Evolutionary conservation across 768 basidiomycete species (phyloP).

Genomic region (Suillus ampliporus): DNA sequence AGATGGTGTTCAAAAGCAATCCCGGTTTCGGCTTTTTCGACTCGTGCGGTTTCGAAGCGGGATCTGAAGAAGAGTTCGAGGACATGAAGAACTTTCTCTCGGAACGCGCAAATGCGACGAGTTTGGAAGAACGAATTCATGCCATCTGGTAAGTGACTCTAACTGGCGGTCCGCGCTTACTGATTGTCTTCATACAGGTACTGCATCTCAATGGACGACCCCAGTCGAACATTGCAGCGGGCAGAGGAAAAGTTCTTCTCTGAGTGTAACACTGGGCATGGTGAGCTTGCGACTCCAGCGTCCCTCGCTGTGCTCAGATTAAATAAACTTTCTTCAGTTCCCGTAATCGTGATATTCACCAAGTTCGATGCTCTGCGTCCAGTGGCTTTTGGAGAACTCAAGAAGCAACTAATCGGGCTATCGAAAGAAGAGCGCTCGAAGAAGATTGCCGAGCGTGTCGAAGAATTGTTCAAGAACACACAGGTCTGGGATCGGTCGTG

Average conservation of each 20-base stretch:
- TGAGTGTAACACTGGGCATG: not conserved
- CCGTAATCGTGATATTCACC: not conserved
- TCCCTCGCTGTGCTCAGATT: not conserved
- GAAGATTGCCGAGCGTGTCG: no score
- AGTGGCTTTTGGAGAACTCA: no score
- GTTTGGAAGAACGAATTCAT: constrained; percentile 5
- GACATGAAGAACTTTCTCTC: not conserved
- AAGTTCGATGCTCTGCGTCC: not conserved
- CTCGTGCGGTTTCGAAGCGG: not conserved
- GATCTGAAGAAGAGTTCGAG: not conserved
- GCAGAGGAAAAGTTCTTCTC: not conserved
- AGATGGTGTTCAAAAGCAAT: no score
- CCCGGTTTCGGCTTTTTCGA: constrained; percentile 38
- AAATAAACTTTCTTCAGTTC: not conserved
- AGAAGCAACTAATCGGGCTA: no score
- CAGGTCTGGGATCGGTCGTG: no score
- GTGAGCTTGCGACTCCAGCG: not conserved
- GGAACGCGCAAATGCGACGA: not conserved
- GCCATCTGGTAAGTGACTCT: constrained; percentile 8
- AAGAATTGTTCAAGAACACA: no score
- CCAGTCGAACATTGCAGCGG: not conserved
- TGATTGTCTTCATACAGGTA: not conserved
- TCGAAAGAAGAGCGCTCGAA: no score
- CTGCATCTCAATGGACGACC: not conserved
- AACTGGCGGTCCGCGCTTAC: not conserved